Percentiles rank a stretch among this genome's conserved stretches.
Conservation (phyloP, 495 filamentous ascomycete genomes). For the Arthonia radiata region DNA sequence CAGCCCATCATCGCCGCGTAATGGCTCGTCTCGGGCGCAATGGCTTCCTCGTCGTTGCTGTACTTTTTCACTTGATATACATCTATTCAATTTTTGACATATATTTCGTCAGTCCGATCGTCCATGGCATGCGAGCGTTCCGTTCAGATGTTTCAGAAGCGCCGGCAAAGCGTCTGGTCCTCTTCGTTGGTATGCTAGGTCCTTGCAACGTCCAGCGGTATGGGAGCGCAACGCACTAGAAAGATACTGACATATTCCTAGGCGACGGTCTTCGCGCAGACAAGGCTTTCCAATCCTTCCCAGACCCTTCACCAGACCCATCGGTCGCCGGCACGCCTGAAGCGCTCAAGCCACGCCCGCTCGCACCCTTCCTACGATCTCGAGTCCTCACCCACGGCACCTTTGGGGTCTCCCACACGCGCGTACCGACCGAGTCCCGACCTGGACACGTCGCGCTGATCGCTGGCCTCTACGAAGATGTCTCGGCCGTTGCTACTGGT, state of each 20-base stretch:
- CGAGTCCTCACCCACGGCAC: constrained; percentile 75
- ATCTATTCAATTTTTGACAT: constrained; percentile 96
- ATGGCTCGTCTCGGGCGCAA: constrained; percentile 46
- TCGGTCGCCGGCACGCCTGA: constrained; percentile 11
- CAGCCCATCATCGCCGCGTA: no score
- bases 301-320: constrained; percentile 55
- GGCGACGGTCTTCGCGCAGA: constrained; percentile 89
- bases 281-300: constrained; percentile 88
- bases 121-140: constrained; percentile 78
- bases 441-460: constrained; percentile 96
- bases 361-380: constrained; percentile 86
- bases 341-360: constrained; percentile 35
- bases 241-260: no score
- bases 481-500: constrained; percentile 87
- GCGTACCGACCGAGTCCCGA: constrained; percentile 89
- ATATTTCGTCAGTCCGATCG: constrained; percentile 96
- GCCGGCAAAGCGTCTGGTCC: constrained; percentile 70
- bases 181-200: constrained; percentile 61
- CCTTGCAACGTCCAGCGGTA: no score
- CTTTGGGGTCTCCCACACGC: constrained; percentile 94
- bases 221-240: no score
- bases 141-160: constrained; percentile 39
- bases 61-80: constrained; percentile 87
- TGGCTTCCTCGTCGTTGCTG: constrained; percentile 73
- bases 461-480: constrained; percentile 93